Evolutionary conservation across 108 stramenopile species (phyloP), one percentile per base, ranked within the genome.

Genomic region (Nitzschia sp.): DNA sequence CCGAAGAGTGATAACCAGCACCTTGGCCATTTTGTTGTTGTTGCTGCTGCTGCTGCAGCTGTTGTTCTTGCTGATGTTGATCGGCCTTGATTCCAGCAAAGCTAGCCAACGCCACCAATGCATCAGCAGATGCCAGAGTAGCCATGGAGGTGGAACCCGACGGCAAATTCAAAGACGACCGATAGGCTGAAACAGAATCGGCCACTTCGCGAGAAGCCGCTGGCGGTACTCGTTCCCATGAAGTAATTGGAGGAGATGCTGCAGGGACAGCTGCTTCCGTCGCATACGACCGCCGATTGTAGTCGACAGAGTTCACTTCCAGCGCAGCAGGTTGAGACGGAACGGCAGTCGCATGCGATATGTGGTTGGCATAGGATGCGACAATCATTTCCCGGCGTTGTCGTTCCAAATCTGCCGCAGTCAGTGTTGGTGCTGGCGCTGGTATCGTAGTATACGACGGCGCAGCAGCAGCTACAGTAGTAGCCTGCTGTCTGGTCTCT

Each of bases 61-160:
- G n/a, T 8, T 17, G 49, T 11, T 42, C 15, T 42, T 42, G 19
- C 19, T 51, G 49, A 19, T 51, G 24, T 30, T 13, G 64, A 23
- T 62, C 61, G 1, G 42, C 31, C 42, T 62, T 62, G 42, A 34
- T 45, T 45, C 46, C 63, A 9, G 72, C 72, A 31, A 73, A 56
- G 33, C 46, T 65, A 3, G 72, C 72, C 21, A 73, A 32, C 3
- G 56, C 72, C 2, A 65, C 38, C 42, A 73, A 29, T 13, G 72
- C 72, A 58, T 73, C 72, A 2, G 62, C 64, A 53, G 70, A 53
- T 3, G 48, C 27, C 34, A 71, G 48, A 11, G 70, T 71, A 17
- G 30, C 70, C 51, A 55, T 67, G 30, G 64, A 65, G 0, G 47
- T 34, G 9, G 47, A 53, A 18, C 42, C 19, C 23, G 24, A 45